Evolutionary conservation across 192 early-diverging fungal species (phyloP), one percentile per base, ranked within the genome.

Genomic region (Phlyctochytrium bullatum): DNA sequence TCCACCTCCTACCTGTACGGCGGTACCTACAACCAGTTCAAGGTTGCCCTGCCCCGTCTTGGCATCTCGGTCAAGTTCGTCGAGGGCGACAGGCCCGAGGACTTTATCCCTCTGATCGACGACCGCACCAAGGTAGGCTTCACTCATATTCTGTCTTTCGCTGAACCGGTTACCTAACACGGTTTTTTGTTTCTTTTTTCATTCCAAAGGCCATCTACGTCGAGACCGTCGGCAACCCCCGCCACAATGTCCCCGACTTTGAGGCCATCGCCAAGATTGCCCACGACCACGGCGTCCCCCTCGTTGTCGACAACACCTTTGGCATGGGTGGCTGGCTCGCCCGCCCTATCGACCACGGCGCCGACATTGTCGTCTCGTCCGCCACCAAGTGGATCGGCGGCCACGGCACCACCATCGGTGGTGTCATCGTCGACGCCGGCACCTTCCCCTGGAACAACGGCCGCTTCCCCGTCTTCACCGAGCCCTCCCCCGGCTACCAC

Each of bases 251-350:
- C 2, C 91, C 93, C 4, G 92, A 97, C 63, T 91, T 96, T 71
- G 78, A 79, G 58, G 89, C 83, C 20, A 88, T 97, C 59, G 88
- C 94, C 27, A 84, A 90, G 36, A 79, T 91, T 28, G 90, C 90
- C 47, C 91, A 97, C 63, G 77, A 80, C 23, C 83, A 89, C 57
- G 92, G 92, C 25, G 79, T 97, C 36, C 95, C 95, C 40, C 78
- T 97, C 52, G 82, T 97, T 60, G 95, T 97, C 28, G 95, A 97
- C 81, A 97, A 97, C 83, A 97, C 95, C 0, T 97, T 96, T 74
- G 95, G 95, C 64, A 90, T 91, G 60, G 94, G 91, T 58, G 91
- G 90, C 17, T 93, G 90, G 74, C 65, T 78, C n/a, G 33, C 33
- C 54, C 65, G 85, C n/a, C 95, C 95, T 3, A 89, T 97, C 63